Base-by-base conservation (phyloP, 805 yeast species). In the Pichia scutulata region DNA sequence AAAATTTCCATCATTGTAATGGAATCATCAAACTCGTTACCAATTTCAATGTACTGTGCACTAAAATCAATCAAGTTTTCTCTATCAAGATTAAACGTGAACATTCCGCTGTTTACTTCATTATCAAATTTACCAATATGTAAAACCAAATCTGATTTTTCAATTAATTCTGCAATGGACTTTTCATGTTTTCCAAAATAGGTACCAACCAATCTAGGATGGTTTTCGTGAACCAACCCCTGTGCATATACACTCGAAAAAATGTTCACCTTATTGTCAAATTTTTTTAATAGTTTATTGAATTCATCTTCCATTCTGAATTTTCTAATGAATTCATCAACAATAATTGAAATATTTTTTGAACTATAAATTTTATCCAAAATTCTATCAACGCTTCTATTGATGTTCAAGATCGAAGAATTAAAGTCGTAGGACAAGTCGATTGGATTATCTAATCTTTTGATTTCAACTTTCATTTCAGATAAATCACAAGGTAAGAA, bases 401-500 rank as follows among this genome's bases (percentile, higher is more conserved):
- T 54, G 1, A 55, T 42, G 24, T 62, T 51, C 1, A 52, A 55
- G 18, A 58, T 53, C 12, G 55, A 14, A 41, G 59, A 62, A 0
- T 23, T 7, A 2, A 63, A 54, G 4, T 55, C 55, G 30, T 58
- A 55, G 5, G 41, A 39, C 30, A 74, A 51, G 12, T 55, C 36
- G 26, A 66, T 49, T 7, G 60, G 72, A 7, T 54, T 55, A 8
- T 62, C 53, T 40, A 81, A 67, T 47, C 70, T 65, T 2, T 51
- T 43, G n/a, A 68, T 53, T 10, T 70, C 66, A 53, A 80, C 70
- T 18, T 57, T 44, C 86, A 63, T 81, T 81, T 65, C 69, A 9
- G 82, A 73, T 57, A 86, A 63, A 63, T 89, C 93, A 43, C 77
- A 70, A 1, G 97, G 97, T 44, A 90, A 67, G 62, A 81, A 88